Conservation (phyloP, 1,139 yeast genomes). For the Arxiozyma heterogenica region DNA sequence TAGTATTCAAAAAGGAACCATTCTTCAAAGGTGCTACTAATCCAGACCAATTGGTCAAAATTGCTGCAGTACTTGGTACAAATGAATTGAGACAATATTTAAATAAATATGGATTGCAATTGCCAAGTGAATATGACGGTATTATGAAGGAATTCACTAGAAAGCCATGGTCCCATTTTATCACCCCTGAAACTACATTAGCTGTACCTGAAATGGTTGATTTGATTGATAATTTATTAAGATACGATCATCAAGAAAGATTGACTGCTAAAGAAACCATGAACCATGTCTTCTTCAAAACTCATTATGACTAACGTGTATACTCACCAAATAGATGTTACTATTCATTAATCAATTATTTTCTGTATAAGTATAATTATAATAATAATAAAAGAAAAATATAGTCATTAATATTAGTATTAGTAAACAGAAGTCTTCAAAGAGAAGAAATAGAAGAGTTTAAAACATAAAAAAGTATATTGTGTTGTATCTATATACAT, state of each 20-base stretch:
- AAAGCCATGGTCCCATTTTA: slow-evolving; percentile 77
- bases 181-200: slow-evolving; percentile 67
- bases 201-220: slow-evolving; percentile 73
- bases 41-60: slow-evolving; percentile 91
- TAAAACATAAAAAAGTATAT: background rate
- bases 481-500: background rate
- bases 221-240: slow-evolving; percentile 69
- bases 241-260: slow-evolving; percentile 92
- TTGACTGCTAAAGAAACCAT: slow-evolving; percentile 92
- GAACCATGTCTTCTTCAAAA: slow-evolving; percentile 53
- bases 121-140: slow-evolving; percentile 79
- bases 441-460: background rate
- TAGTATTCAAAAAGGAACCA: slow-evolving; percentile 92
- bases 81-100: slow-evolving; percentile 69
- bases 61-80: slow-evolving; percentile 88
- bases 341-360: background rate
- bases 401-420: too few relatives aligned
- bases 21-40: slow-evolving; percentile 95
- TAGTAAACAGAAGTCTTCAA: too few relatives aligned
- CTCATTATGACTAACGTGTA: slow-evolving; percentile 10
- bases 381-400: background rate
- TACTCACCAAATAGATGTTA: background rate
- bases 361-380: background rate
- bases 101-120: slow-evolving; percentile 62
- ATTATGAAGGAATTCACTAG: slow-evolving; percentile 64